phyloP scores from a whole-genome alignment of 2,329 filamentous ascomycete species.

The Colletotrichum sp. region DNA sequence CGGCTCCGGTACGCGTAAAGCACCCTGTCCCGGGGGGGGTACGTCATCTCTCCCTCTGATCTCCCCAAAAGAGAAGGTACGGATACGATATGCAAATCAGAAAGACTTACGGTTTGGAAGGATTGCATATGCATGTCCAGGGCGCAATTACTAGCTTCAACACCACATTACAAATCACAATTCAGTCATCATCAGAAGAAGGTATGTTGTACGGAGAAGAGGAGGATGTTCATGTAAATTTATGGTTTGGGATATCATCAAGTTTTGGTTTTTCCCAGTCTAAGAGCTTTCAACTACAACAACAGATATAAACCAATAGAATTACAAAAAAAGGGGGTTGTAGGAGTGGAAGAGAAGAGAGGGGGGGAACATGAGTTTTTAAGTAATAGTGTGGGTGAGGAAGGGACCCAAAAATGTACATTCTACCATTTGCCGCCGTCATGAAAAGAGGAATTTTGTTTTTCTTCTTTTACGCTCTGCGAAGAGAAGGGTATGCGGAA shows the following conservation, averaged over 20 bases:
- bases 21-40: neutral
- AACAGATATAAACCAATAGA: neutral
- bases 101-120: neutral
- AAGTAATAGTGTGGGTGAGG: neutral
- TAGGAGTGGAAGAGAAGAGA: neutral
- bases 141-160: neutral
- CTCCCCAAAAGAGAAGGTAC: neutral
- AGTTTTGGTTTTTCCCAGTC: neutral
- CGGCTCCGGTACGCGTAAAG: conserved; percentile 10
- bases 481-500: neutral
- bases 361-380: neutral
- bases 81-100: neutral
- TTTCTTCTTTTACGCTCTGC: neutral
- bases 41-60: neutral
- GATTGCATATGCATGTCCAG: neutral
- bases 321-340: conserved; percentile 1
- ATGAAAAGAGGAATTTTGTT: neutral
- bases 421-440: conserved; percentile 10
- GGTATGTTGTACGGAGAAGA: neutral
- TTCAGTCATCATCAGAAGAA: neutral
- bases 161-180: neutral
- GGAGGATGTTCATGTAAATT: neutral
- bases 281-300: conserved; percentile 1
- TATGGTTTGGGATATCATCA: neutral
- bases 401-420: conserved; percentile 1